Evolutionary conservation across 179 eudicot species (phyloP), one percentile per base, ranked within the genome.

Genomic region (Spergularia azorica): DNA sequence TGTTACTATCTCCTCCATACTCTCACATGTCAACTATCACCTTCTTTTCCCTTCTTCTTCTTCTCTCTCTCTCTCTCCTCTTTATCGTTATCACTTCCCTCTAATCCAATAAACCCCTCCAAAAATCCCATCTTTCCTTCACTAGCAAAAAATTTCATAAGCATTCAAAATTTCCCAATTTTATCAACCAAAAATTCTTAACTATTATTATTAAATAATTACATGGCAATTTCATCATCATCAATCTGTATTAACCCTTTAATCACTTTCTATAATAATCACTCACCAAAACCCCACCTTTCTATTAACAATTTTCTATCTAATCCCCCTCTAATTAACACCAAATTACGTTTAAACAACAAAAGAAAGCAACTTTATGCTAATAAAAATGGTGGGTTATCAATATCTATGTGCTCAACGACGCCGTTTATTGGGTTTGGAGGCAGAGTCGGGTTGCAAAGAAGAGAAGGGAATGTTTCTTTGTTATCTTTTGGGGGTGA

Each of bases 381-480:
- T 26, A 26, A 26, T 26, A 26, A 26, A 26, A 78, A 69, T 79
- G 79, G 81, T 62, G 83, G 77, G 57, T 73, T 76, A 26, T 64
- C 73, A n/a, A 54, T 57, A n/a, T 54, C 67, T n/a, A 76, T 83
- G 83, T 76, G 82, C 36, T 77, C 86, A 46, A 83, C 97, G 46
- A 76, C 85, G 32, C 90, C 96, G 58, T 90, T 93, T 55, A 75
- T 84, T 1, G 97, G 96, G 69, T 89, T 91, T 56, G 79, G 86
- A 0, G 96, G 97, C 0, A 87, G 84, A 83, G 98, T 93, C 18
- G 98, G 97, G 48, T 82, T 86, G 79, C 95, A 85, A 8, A 87
- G 82, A 56, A 85, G 98, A 79, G 89, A 90, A 82, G 92, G 92
- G 0, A 91, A 88, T 75, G 88, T 86, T 54, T 87, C 91, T 39